Evolutionary conservation across 2,329 filamentous ascomycete genomes (phyloP).

Genomic region (Coniochaeta hoffmannii): DNA sequence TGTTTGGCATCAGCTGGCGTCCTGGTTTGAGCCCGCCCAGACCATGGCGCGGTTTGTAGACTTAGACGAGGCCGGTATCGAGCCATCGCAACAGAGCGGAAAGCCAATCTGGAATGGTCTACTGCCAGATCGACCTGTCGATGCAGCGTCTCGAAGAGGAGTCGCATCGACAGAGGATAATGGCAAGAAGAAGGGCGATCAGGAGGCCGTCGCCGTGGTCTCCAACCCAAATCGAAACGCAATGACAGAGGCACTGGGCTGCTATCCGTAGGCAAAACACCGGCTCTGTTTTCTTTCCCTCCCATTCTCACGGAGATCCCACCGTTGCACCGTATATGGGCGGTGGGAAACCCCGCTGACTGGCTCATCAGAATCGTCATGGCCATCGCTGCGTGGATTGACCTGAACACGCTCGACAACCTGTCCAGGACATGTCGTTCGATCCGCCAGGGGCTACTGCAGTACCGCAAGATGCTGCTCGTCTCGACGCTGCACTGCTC

Average conservation of each 20-base stretch:
- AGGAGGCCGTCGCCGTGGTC: constrained; percentile 21
- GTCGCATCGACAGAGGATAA: neutral
- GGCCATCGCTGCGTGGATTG: constrained; percentile 68
- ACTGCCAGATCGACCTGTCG: neutral
- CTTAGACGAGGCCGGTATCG: constrained; percentile 21
- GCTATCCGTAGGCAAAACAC: constrained; percentile 56
- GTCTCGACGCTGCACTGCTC: constrained; percentile 70
- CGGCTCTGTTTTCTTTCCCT: constrained; percentile 15
- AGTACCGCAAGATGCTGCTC: constrained; percentile 68
- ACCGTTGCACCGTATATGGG: neutral
- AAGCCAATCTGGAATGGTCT: constrained; percentile 7
- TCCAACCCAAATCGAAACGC: constrained; percentile 32
- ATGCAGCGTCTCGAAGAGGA: neutral
- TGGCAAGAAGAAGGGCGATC: constrained; percentile 6
- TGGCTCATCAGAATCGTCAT: constrained; percentile 58
- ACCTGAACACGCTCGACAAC: constrained; percentile 80
- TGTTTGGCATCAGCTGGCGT: neutral
- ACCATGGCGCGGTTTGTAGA: constrained; percentile 26
- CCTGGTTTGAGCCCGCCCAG: neutral
- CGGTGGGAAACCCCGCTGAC: constrained; percentile 13
- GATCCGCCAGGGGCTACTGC: constrained; percentile 68
- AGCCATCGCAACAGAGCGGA: constrained; percentile 15
- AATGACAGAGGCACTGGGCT: constrained; percentile 55
- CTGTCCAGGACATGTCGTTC: constrained; percentile 77
- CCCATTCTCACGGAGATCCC: neutral